phyloP scores from a whole-genome alignment of 1,139 yeast genomes.

The Scheffersomyces segobiensis region DNA sequence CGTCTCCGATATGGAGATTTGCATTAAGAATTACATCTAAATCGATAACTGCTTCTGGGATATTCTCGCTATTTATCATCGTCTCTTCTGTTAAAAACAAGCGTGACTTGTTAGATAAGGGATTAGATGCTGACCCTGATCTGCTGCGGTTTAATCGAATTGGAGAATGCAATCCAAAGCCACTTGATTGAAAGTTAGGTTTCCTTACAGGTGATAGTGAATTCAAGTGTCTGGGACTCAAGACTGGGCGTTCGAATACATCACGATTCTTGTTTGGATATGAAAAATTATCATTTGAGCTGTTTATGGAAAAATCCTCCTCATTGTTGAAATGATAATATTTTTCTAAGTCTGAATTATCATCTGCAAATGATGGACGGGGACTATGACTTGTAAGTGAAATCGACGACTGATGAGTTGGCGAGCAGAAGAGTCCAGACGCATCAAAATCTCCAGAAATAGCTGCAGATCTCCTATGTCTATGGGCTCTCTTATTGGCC shows the following conservation, averaged over 20 bases:
- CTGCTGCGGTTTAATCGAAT: slow-evolving; percentile 29
- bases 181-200: slow-evolving; percentile 6
- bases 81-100: slow-evolving; percentile 40
- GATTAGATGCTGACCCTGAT: slow-evolving; percentile 18
- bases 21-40: slow-evolving; percentile 58
- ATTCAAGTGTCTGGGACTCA: not conserved
- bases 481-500: slow-evolving; percentile 47
- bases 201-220: slow-evolving; percentile 7
- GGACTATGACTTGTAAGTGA: slow-evolving; percentile 7
- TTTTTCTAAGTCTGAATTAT: slow-evolving; percentile 18
- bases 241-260: slow-evolving; percentile 2
- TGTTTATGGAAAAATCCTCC: slow-evolving; percentile 29
- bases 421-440: slow-evolving; percentile 37
- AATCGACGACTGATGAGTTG: slow-evolving; percentile 7
- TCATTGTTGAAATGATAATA: slow-evolving; percentile 35
- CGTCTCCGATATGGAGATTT: slow-evolving; percentile 31
- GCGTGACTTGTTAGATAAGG: slow-evolving; percentile 17
- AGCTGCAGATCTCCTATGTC: slow-evolving; percentile 71
- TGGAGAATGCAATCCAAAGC: slow-evolving; percentile 35
- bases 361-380: slow-evolving; percentile 10
- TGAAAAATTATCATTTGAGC: slow-evolving; percentile 22
- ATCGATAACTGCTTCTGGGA: slow-evolving; percentile 66
- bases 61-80: slow-evolving; percentile 31
- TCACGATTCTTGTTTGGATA: slow-evolving; percentile 31
- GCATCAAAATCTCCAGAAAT: slow-evolving; percentile 72